These are phyloP conservation scores for Xylaria sp. DNA, from an alignment of 2,329 filamentous ascomycete species.

Conservation along the genomic window DNA sequence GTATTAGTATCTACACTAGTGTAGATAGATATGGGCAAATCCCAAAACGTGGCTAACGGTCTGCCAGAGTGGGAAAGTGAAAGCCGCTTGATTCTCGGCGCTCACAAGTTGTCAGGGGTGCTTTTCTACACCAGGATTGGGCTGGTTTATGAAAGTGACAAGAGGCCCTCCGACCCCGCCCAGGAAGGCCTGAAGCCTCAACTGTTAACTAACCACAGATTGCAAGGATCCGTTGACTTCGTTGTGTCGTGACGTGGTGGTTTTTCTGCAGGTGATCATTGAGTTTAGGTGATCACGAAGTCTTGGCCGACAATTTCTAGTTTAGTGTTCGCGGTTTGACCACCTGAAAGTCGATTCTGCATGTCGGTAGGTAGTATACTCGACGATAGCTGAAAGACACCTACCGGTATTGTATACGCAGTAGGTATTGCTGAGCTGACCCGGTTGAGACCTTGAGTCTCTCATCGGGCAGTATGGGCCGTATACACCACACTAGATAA, in stretches of 20 bases:
- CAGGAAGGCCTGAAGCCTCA: conserved; percentile 9
- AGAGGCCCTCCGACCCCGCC: conserved; percentile 3
- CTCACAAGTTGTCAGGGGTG: conserved; percentile 23
- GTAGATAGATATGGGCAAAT: conserved; percentile 30
- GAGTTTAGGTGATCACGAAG: conserved; percentile 6
- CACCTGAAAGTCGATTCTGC: conserved; percentile 14
- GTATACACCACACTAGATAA: background rate
- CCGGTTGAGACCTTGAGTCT: conserved; percentile 4
- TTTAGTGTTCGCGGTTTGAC: conserved; percentile 11
- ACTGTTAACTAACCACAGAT: background rate
- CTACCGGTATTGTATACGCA: conserved; percentile 2
- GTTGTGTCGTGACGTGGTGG: conserved; percentile 17
- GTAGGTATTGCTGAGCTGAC: background rate
- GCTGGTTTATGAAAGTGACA: conserved; percentile 22
- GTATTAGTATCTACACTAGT: too few relatives aligned
- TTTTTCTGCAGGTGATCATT: conserved; percentile 17
- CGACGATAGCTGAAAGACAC: conserved; percentile 20
- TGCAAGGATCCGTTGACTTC: conserved; percentile 15
- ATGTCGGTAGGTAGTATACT: conserved; percentile 3
- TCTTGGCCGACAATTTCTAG: conserved; percentile 5
- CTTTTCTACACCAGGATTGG: conserved; percentile 1
- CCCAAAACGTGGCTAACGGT: conserved; percentile 41
- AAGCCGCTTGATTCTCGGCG: conserved; percentile 23
- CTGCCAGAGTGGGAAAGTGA: conserved; percentile 27
- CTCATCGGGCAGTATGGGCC: background rate